Conservation (phyloP, 768 basidiomycete genomes). For the Plicaturopsis crispa region DNA sequence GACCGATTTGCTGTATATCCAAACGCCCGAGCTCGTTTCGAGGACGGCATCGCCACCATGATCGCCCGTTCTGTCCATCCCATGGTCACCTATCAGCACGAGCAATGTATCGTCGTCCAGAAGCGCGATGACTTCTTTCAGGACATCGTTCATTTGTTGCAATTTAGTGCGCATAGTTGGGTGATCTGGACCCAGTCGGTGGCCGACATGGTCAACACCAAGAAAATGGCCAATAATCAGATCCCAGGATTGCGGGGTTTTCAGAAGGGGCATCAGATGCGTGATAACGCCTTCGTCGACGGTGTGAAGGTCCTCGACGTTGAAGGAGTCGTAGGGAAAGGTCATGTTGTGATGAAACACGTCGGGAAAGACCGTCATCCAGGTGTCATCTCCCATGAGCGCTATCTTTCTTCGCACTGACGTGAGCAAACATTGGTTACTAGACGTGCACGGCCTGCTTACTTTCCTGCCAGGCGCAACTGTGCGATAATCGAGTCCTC, state of each 20-base stretch:
- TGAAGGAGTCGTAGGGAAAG: constrained; percentile 92
- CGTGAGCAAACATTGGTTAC: not conserved
- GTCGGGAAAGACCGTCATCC: constrained; percentile 83
- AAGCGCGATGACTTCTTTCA: constrained; percentile 61
- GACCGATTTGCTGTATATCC: constrained; percentile 84
- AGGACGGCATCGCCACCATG: constrained; percentile 87
- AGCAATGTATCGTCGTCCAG: constrained; percentile 87
- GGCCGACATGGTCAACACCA: constrained; percentile 95
- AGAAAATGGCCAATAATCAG: constrained; percentile 89
- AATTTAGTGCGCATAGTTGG: constrained; percentile 82
- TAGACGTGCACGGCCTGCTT: constrained; percentile 29
- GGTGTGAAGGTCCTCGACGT: constrained; percentile 95
- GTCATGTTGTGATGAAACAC: constrained; percentile 66
- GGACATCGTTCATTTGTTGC: constrained; percentile 77
- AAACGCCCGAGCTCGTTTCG: constrained; percentile 81
- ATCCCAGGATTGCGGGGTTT: constrained; percentile 59
- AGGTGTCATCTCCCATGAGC: constrained; percentile 97
- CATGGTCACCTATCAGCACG: constrained; percentile 91
- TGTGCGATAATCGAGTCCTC: constrained; percentile 90
- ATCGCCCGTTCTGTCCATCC: constrained; percentile 92
- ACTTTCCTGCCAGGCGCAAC: constrained; percentile 48
- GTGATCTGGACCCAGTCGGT: constrained; percentile 87
- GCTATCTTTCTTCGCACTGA: constrained; percentile 44
- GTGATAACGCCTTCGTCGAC: constrained; percentile 87
- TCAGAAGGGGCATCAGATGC: constrained; percentile 77